Evolutionary conservation across 805 yeast species (phyloP), one percentile per base, ranked within the genome.

Genomic region (Wickerhamomyces bovis): DNA sequence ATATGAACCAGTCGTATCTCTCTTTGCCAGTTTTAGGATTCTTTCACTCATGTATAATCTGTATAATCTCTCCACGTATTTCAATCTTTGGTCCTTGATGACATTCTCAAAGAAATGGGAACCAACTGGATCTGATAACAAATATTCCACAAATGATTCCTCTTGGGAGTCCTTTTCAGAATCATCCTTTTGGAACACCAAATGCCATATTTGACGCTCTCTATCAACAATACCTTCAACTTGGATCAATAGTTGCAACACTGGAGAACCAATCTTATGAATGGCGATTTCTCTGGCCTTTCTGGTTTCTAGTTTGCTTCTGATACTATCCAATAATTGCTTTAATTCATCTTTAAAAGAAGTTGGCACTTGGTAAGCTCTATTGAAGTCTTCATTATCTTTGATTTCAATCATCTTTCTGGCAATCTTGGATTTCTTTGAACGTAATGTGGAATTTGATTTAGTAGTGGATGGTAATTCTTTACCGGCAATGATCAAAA

Each of bases 381-480:
- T 71, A 58, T 79, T 74, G 57, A 81, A 84, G 53, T 84, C 89
- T 15, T 81, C 83, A 51, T 75, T 83, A 63, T 87, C 95, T 57
- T 82, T 81, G 40, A 89, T 83, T 55, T 86, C 94, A 58, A 89
- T 87, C 95, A 88, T 87, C 62, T 89, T 89, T 64, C 98, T 80
- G 7, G 97, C 97, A 65, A 81, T 85, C 65, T 80, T 89, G 43
- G 89, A 85, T 66, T 75, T 85, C 61, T 88, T 89, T 25, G 95
- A 84, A 61, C 98, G 77, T 53, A 89, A 71, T 6, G 85, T 77
- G 1, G 90, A 85, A 59, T 81, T 81, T 22, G 83, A 75, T 58
- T 73, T 73, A 1, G 83, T 77, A 0, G 89, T 68, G 5, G 90
- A 81, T 16, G 96, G 94, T 45, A 89, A 66, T 46, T 81, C 82